phyloP scores from a whole-genome alignment of 2,329 filamentous ascomycete genomes.

The Claviceps fusiformis region DNA sequence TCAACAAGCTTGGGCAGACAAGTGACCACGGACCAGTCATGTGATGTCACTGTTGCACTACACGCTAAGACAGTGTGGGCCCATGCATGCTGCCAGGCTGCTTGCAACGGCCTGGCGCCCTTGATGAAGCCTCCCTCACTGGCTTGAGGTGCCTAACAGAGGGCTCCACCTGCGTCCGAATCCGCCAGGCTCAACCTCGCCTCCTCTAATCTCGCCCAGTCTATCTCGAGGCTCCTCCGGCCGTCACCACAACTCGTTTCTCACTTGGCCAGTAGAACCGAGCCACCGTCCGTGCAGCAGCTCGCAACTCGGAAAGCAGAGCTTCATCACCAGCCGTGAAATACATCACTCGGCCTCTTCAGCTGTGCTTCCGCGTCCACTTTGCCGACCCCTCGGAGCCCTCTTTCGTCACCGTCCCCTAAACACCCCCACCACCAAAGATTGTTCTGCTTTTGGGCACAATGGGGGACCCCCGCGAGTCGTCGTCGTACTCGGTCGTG shows the following conservation, averaged over 20 bases:
- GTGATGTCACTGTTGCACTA: slow-evolving; percentile 21
- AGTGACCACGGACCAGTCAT: slow-evolving; percentile 16
- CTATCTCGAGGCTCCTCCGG: slow-evolving; percentile 6
- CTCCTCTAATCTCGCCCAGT: slow-evolving; percentile 23
- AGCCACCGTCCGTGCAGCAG: neutral
- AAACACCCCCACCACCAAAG: slow-evolving; percentile 3
- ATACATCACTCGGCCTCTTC: neutral
- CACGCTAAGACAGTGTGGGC: too few relatives aligned
- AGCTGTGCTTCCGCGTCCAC: neutral
- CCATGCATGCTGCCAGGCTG: neutral
- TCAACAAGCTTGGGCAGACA: too few relatives aligned
- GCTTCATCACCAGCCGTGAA: neutral
- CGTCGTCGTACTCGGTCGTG: slow-evolving; percentile 45
- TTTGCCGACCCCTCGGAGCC: neutral
- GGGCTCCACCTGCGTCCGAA: slow-evolving; percentile 22
- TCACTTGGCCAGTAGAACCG: neutral
- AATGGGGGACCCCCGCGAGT: slow-evolving; percentile 44
- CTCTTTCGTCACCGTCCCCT: neutral
- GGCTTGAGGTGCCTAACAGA: slow-evolving; percentile 6
- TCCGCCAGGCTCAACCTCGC: slow-evolving; percentile 14
- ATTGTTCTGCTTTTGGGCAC: slow-evolving; percentile 11
- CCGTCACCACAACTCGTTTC: slow-evolving; percentile 8
- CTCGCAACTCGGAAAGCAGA: neutral
- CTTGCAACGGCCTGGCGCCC: neutral
- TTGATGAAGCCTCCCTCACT: slow-evolving; percentile 6